Percentiles rank a stretch among this genome's conserved stretches.
Evolutionary conservation across 768 basidiomycete species (phyloP).

Genomic region (Suillus bovinus): DNA sequence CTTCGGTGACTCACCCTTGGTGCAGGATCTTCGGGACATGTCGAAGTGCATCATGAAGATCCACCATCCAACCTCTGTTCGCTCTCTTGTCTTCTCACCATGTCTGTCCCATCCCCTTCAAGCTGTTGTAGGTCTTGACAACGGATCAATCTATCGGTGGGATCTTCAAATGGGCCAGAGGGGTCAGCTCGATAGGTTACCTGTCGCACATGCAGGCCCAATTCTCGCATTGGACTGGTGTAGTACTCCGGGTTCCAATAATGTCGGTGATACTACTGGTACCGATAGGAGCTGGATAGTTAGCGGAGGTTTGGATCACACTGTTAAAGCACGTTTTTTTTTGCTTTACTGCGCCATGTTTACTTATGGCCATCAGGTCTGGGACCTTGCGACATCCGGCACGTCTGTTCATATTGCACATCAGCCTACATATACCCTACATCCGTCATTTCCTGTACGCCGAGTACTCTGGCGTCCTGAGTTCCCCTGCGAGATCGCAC

Average conservation of each 20-base stretch:
- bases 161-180: slow-evolving; percentile 78
- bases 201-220: slow-evolving; percentile 71
- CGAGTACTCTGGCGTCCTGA: slow-evolving; percentile 76
- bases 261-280: slow-evolving; percentile 15
- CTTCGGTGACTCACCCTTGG: slow-evolving; percentile 3
- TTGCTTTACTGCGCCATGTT: neutral
- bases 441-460: slow-evolving; percentile 74
- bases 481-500: slow-evolving; percentile 72
- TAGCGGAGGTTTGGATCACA: slow-evolving; percentile 77
- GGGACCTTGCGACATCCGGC: slow-evolving; percentile 54
- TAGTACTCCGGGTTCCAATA: slow-evolving; percentile 28
- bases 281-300: slow-evolving; percentile 65
- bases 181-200: slow-evolving; percentile 68
- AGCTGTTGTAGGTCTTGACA: slow-evolving; percentile 67
- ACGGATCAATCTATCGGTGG: slow-evolving; percentile 76
- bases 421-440: slow-evolving; percentile 68
- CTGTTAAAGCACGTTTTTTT: slow-evolving; percentile 58
- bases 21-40: slow-evolving; percentile 73
- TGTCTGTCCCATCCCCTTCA: slow-evolving; percentile 65
- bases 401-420: slow-evolving; percentile 56
- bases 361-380: slow-evolving; percentile 47
- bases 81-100: slow-evolving; percentile 71
- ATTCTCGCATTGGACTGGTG: slow-evolving; percentile 79
- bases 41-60: slow-evolving; percentile 69
- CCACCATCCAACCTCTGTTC: slow-evolving; percentile 67